phyloP scores from a whole-genome alignment of 768 basidiomycete genomes.

The Lentinula sp. region DNA sequence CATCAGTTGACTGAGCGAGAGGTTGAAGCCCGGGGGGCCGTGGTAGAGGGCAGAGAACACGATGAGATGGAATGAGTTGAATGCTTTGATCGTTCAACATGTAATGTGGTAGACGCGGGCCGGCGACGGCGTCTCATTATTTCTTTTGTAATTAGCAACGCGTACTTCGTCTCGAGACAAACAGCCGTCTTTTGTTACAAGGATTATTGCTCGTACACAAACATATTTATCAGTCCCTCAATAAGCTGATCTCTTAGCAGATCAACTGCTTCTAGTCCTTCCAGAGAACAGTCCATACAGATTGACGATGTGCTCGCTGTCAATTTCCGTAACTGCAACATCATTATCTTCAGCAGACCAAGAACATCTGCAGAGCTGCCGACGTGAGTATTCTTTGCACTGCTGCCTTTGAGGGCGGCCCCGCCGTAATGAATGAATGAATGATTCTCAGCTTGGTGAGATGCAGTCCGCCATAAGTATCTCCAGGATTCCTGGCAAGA shows the following conservation, averaged over 20 bases:
- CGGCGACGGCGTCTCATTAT: no score
- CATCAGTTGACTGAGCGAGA: neutral
- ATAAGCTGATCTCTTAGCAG: conserved; percentile 34
- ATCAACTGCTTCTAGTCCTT: conserved; percentile 37
- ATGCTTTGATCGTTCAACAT: neutral
- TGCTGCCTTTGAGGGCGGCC: neutral
- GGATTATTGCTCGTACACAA: conserved; percentile 15
- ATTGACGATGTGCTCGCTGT: conserved; percentile 28
- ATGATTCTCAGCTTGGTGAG: conserved; percentile 36
- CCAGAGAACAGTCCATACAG: conserved; percentile 35
- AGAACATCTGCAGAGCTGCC: conserved; percentile 48
- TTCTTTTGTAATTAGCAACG: no score
- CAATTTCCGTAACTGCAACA: conserved; percentile 30
- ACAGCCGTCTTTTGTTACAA: no score
- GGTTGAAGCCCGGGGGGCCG: neutral
- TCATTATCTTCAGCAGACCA: conserved; percentile 44
- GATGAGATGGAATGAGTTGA: neutral
- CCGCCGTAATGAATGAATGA: conserved; percentile 11
- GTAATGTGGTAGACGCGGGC: no score
- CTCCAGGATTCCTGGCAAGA: conserved; percentile 47
- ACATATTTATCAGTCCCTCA: conserved; percentile 31
- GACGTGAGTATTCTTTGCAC: neutral
- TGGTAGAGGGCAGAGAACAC: neutral
- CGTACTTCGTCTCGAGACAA: no score
- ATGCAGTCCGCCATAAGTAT: conserved; percentile 44